Evolutionary conservation across 345 rosid species (phyloP).

Genomic region (Alliaria petiolata): DNA sequence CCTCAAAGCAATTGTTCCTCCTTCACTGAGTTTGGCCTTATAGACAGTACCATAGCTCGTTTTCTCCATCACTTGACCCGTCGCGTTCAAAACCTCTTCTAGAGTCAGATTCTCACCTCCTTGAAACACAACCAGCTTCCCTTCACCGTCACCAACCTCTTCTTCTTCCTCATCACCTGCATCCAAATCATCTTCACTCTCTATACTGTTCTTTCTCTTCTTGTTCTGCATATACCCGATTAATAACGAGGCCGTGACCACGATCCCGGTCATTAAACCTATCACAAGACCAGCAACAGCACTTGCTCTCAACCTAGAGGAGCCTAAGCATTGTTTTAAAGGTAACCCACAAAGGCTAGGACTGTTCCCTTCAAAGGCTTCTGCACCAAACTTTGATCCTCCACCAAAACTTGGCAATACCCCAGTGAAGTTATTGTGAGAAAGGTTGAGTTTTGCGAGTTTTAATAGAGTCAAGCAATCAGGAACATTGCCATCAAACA

Average conservation of each 20-base stretch:
- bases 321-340: slow-evolving; percentile 49
- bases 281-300: slow-evolving; percentile 85
- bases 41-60: slow-evolving; percentile 78
- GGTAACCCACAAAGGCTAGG: slow-evolving; percentile 76
- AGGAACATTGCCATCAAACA: slow-evolving; percentile 60
- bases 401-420: slow-evolving; percentile 53
- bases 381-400: slow-evolving; percentile 56
- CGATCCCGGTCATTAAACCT: slow-evolving; percentile 71
- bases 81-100: slow-evolving; percentile 81
- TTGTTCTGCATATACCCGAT: slow-evolving; percentile 79
- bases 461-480: slow-evolving; percentile 41
- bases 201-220: slow-evolving; percentile 49
- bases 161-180: slow-evolving; percentile 56
- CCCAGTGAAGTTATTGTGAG: slow-evolving; percentile 75
- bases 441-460: slow-evolving; percentile 66
- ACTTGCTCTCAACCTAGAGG: slow-evolving; percentile 58
- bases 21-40: slow-evolving; percentile 79
- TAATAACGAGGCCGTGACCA: slow-evolving; percentile 62
- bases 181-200: slow-evolving; percentile 57
- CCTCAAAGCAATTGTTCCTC: slow-evolving; percentile 80
- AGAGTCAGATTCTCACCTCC: slow-evolving; percentile 81
- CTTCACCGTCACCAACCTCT: slow-evolving; percentile 40
- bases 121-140: slow-evolving; percentile 73
- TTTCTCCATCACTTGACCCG: slow-evolving; percentile 87
- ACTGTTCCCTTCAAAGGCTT: slow-evolving; percentile 65